These are phyloP conservation scores for Celoporthe dispersa DNA, from an alignment of 2,329 filamentous ascomycete genomes.

Conservation along the genomic window DNA sequence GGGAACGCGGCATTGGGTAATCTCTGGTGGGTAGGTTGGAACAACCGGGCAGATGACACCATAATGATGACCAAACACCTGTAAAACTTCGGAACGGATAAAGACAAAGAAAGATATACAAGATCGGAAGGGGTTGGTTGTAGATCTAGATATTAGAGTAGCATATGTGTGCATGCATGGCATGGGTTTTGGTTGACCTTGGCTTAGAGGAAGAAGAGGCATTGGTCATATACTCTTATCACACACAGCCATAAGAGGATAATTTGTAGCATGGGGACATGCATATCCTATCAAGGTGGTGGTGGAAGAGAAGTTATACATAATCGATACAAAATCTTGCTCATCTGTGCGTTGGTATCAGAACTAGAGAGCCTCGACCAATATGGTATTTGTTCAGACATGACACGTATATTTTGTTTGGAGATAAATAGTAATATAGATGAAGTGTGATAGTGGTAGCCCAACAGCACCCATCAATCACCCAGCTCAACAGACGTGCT, in stretches of 20 bases:
- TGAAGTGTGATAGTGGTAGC: neutral
- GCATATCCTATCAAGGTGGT: too few relatives aligned
- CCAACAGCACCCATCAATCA: neutral
- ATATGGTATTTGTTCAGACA: too few relatives aligned
- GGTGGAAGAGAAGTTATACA: too few relatives aligned
- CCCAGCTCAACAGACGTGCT: constrained; percentile 70
- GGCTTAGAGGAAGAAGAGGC: too few relatives aligned
- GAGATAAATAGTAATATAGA: neutral
- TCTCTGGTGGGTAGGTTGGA: neutral
- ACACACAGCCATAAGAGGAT: neutral
- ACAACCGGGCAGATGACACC: neutral
- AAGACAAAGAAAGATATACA: neutral
- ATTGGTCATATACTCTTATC: too few relatives aligned
- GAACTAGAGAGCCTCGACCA: too few relatives aligned
- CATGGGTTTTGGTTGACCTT: neutral
- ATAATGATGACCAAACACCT: neutral
- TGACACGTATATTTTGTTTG: too few relatives aligned
- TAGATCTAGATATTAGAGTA: neutral
- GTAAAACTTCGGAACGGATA: neutral
- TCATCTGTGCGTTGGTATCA: too few relatives aligned
- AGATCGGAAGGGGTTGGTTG: neutral
- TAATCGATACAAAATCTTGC: neutral
- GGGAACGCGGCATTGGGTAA: neutral
- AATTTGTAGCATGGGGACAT: neutral
- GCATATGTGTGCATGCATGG: neutral